A percentile compares a stretch with the other conserved stretches of the same genome.
phyloP scores from a whole-genome alignment of 345 rosid species.

The Hibiscus syriacus region DNA sequence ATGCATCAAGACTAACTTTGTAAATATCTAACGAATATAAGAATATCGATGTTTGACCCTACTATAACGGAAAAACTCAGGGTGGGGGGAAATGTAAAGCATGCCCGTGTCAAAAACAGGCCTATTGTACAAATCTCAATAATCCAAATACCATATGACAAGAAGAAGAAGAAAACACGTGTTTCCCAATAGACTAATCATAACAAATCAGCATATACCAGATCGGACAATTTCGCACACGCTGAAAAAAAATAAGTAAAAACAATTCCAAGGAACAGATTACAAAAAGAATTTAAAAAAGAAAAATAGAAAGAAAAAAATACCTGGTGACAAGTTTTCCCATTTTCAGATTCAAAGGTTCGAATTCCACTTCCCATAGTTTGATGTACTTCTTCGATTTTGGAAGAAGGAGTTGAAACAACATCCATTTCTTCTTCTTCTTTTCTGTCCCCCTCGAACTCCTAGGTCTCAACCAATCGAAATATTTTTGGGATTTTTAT shows the following conservation, averaged over 20 bases:
- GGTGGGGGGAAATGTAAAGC: background rate
- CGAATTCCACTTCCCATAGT: constrained; percentile 41
- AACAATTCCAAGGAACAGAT: too few species aligned
- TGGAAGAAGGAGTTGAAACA: background rate
- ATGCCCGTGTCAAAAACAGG: background rate
- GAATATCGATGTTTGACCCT: too few species aligned
- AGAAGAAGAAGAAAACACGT: background rate
- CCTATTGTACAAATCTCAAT: background rate
- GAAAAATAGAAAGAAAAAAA: background rate
- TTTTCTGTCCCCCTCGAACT: background rate
- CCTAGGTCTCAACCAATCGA: background rate
- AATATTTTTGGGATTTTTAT: background rate
- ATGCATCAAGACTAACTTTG: background rate
- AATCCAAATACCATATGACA: background rate
- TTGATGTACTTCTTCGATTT: constrained; percentile 11
- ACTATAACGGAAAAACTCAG: background rate
- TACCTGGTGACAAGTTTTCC: constrained; percentile 55
- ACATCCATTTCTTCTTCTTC: background rate
- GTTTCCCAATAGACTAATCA: background rate
- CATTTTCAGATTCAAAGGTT: constrained; percentile 48
- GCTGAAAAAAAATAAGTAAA: background rate
- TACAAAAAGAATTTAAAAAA: background rate
- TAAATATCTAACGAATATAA: background rate
- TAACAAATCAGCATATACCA: background rate
- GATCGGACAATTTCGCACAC: background rate